These are phyloP conservation scores for Austroboletus novae-zelandiae DNA, from an alignment of 1,284 basidiomycete species.

Conservation along the genomic window DNA sequence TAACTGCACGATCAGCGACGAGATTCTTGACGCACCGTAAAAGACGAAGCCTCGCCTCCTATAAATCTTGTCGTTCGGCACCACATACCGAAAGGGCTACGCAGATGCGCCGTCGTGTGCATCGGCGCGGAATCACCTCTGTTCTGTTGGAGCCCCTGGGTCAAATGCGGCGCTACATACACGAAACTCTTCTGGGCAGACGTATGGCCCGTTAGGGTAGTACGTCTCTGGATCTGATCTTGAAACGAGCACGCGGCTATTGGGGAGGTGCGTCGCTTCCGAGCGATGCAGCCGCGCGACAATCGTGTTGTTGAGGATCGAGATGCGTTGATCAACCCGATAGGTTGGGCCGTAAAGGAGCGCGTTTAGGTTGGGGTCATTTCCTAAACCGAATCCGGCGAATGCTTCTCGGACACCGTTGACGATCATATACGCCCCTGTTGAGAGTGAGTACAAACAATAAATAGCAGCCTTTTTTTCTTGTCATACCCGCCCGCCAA, in stretches of 20 bases:
- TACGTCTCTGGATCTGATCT: conserved; percentile 69
- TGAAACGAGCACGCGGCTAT: conserved; percentile 69
- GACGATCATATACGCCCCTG: conserved; percentile 70
- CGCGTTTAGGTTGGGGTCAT: conserved; percentile 61
- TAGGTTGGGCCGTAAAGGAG: conserved; percentile 66
- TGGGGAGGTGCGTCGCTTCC: conserved; percentile 64
- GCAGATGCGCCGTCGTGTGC: too few relatives aligned
- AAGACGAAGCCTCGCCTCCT: too few relatives aligned
- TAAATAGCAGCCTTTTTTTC: too few relatives aligned
- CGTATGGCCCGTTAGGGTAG: conserved; percentile 33
- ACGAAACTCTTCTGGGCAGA: conserved; percentile 69
- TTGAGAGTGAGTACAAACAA: conserved; percentile 25
- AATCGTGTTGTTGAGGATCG: conserved; percentile 64
- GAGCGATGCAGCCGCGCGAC: conserved; percentile 84
- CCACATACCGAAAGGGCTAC: too few relatives aligned
- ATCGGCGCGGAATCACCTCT: too few relatives aligned
- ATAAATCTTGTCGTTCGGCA: too few relatives aligned
- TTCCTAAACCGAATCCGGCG: conserved; percentile 71
- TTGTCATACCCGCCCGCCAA: conserved; percentile 50
- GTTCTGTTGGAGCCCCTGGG: conserved; percentile 50
- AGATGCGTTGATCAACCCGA: conserved; percentile 59
- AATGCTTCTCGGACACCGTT: conserved; percentile 65
- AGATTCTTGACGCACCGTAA: too few relatives aligned
- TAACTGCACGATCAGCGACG: too few relatives aligned
- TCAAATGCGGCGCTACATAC: conserved; percentile 73